These are phyloP conservation scores for Fusarium setosum DNA, from an alignment of 2,329 filamentous ascomycete genomes.

Conservation along the genomic window DNA sequence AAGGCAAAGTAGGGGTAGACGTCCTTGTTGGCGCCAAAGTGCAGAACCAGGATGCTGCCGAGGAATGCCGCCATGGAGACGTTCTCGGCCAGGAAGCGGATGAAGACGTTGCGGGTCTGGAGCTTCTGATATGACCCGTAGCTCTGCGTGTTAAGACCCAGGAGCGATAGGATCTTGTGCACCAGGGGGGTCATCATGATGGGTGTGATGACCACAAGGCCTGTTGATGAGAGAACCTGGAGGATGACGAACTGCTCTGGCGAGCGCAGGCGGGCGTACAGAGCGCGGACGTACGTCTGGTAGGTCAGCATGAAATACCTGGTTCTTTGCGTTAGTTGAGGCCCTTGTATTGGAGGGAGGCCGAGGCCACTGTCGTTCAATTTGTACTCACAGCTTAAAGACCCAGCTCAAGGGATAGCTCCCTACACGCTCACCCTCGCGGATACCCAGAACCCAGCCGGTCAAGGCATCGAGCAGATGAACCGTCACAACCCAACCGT, in stretches of 20 bases:
- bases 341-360: not conserved
- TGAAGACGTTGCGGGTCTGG: conserved; percentile 74
- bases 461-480: conserved; percentile 73
- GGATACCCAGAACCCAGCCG: conserved; percentile 74
- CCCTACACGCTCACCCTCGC: conserved; percentile 73
- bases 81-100: conserved; percentile 75
- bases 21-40: conserved; percentile 74
- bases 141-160: conserved; percentile 68
- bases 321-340: conserved; percentile 18
- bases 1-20: conserved; percentile 79
- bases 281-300: conserved; percentile 76
- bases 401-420: conserved; percentile 78
- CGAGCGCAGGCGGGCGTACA: conserved; percentile 75
- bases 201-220: conserved; percentile 72
- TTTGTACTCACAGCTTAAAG: conserved; percentile 70
- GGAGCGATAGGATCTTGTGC: conserved; percentile 64
- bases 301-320: conserved; percentile 77
- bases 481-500: conserved; percentile 76
- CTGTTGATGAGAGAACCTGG: conserved; percentile 71
- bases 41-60: conserved; percentile 72
- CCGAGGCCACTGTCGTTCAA: not conserved
- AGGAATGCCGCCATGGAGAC: conserved; percentile 76
- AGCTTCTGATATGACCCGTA: conserved; percentile 75
- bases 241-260: conserved; percentile 74
- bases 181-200: conserved; percentile 70